A percentile compares a stretch with the other conserved stretches of the same genome.
These are phyloP conservation scores for Coprinopsis sp. DNA, from an alignment of 768 basidiomycete species.

Conservation along the genomic window DNA sequence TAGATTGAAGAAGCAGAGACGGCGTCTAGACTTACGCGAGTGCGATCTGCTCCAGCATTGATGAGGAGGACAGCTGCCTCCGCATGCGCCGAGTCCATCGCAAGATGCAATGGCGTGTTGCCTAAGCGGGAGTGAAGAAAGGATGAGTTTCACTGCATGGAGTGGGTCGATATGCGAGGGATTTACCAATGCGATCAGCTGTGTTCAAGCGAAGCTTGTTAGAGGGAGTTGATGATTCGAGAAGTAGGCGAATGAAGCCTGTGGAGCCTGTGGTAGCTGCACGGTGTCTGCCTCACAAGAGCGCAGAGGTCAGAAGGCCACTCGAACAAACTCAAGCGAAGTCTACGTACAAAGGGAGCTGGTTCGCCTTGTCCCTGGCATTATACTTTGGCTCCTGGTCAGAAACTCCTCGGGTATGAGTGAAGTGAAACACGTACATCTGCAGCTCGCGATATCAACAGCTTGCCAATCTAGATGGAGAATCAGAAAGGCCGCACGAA, in stretches of 20 bases:
- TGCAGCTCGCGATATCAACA: constrained; percentile 82
- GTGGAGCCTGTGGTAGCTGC: constrained; percentile 94
- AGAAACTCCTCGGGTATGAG: constrained; percentile 29
- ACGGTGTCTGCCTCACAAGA: constrained; percentile 61
- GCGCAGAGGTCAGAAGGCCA: constrained; percentile 12
- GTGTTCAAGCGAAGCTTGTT: constrained; percentile 84
- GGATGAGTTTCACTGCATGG: constrained; percentile 14
- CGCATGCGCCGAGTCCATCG: constrained; percentile 94
- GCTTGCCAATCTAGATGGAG: constrained; percentile 70
- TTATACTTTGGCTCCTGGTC: constrained; percentile 70
- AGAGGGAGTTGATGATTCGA: constrained; percentile 74
- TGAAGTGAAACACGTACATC: constrained; percentile 60
- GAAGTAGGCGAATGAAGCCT: constrained; percentile 82
- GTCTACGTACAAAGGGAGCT: constrained; percentile 72
- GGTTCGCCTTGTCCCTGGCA: constrained; percentile 88
- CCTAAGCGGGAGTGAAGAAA: constrained; percentile 41
- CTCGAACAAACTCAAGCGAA: constrained; percentile 17
- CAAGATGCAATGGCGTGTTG: constrained; percentile 94
- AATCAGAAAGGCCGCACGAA: constrained; percentile 24
- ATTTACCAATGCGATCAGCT: constrained; percentile 68
- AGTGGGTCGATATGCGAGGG: constrained; percentile 18
- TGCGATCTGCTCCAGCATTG: constrained; percentile 92
- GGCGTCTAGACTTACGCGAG: constrained; percentile 54
- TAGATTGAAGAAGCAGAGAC: constrained; percentile 4
- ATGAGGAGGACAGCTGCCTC: constrained; percentile 88